A percentile compares a stretch with the other conserved stretches of the same genome.
Evolutionary conservation across 306 rosid species (phyloP).

Genomic region (Castanea sativa): DNA sequence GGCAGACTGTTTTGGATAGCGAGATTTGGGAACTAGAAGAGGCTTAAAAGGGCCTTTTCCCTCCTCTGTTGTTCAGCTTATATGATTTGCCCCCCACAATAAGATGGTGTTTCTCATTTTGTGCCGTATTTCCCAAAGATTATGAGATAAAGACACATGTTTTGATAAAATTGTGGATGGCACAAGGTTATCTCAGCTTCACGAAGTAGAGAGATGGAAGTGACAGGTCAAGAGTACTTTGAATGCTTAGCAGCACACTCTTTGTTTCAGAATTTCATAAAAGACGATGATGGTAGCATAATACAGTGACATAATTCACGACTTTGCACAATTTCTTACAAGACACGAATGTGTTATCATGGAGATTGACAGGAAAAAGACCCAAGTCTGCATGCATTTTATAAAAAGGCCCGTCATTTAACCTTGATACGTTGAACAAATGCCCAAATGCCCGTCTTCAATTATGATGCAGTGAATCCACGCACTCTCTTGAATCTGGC

Average conservation of each 20-base stretch:
- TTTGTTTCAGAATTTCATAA: conserved; percentile 4
- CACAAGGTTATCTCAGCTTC: background rate
- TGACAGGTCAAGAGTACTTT: conserved; percentile 2
- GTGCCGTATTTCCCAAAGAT: conserved; percentile 15
- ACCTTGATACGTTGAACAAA: too few relatives aligned
- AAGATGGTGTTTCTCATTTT: conserved; percentile 15
- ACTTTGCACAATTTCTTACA: background rate
- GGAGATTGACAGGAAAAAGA: background rate
- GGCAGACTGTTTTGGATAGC: background rate
- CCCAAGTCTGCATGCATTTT: too few relatives aligned
- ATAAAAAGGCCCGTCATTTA: too few relatives aligned
- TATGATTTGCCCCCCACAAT: conserved; percentile 9
- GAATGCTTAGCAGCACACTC: conserved; percentile 4
- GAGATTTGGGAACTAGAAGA: conserved; percentile 9
- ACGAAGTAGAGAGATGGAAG: background rate
- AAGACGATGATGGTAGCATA: background rate
- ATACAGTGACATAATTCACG: background rate
- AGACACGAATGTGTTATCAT: background rate
- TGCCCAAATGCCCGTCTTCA: too few relatives aligned
- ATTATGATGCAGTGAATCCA: too few relatives aligned
- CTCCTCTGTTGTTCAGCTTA: conserved; percentile 1
- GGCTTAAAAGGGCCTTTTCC: background rate
- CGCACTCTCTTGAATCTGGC: too few relatives aligned
- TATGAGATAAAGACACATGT: background rate
- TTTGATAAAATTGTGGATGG: conserved; percentile 6